These are phyloP conservation scores for Sclerotinia nivalis DNA, from an alignment of 2,329 filamentous ascomycete species.

Conservation along the genomic window DNA sequence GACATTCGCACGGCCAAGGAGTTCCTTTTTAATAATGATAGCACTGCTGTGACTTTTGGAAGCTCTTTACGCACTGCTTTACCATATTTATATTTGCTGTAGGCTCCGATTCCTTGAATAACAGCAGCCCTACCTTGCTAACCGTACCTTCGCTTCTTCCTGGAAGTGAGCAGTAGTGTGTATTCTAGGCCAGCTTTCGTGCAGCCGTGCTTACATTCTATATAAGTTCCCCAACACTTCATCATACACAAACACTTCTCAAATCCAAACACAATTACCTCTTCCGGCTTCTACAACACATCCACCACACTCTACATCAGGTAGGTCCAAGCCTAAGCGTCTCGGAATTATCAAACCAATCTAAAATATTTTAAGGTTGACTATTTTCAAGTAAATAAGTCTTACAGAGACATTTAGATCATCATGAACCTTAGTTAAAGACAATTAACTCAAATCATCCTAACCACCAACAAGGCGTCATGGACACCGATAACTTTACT, in stretches of 20 bases:
- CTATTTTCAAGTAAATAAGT: background rate
- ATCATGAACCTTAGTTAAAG: background rate
- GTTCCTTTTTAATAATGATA: too few species aligned
- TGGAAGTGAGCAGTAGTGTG: background rate
- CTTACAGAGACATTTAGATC: background rate
- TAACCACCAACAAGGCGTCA: background rate
- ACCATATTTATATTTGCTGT: background rate
- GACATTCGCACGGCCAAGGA: too few species aligned
- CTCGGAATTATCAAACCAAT: background rate
- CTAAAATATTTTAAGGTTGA: background rate
- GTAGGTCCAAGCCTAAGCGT: too few species aligned
- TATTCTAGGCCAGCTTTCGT: too few species aligned
- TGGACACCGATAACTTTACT: background rate
- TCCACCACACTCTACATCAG: background rate
- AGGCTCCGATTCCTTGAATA: background rate
- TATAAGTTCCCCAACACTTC: background rate
- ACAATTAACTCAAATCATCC: background rate
- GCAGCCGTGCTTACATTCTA: background rate
- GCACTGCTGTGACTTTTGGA: too few species aligned
- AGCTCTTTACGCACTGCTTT: background rate
- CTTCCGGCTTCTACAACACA: background rate
- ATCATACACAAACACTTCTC: background rate
- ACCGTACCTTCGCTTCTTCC: fast-evolving
- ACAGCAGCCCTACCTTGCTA: too few species aligned
- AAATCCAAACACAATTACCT: background rate